These are phyloP conservation scores for Metschnikowia dekortorum DNA, from an alignment of 805 yeast species.

Conservation along the genomic window DNA sequence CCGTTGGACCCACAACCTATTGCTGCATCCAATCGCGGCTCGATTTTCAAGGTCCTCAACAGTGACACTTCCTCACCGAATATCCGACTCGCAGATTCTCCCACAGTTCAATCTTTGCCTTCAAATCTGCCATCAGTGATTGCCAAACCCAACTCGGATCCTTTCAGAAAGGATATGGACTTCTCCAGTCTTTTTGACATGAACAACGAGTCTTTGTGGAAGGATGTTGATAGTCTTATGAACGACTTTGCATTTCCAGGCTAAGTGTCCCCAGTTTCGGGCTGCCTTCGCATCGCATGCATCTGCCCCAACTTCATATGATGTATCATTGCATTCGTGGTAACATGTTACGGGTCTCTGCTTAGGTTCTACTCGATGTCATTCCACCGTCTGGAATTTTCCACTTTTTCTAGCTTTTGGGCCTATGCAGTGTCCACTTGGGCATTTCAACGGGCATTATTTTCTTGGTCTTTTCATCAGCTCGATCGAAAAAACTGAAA, in stretches of 20 bases:
- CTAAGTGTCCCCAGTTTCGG: not conserved
- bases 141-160: not conserved
- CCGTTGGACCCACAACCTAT: constrained; percentile 85
- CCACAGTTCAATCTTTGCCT: not conserved
- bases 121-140: not conserved
- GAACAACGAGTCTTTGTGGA: constrained; percentile 60
- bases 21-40: constrained; percentile 35
- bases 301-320: not conserved
- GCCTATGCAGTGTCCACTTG: too few species aligned
- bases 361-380: too few species aligned
- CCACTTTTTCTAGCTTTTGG: too few species aligned
- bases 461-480: too few species aligned
- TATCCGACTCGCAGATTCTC: not conserved
- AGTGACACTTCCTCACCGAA: constrained; percentile 32
- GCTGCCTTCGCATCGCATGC: too few species aligned
- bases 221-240: constrained; percentile 85
- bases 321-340: not conserved
- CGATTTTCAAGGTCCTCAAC: constrained; percentile 36
- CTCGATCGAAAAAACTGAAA: too few species aligned
- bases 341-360: too few species aligned
- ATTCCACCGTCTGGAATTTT: too few species aligned
- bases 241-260: constrained; percentile 88
- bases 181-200: constrained; percentile 38
- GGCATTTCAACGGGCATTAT: too few species aligned
- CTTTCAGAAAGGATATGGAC: not conserved